These are phyloP conservation scores for Silene vulgaris DNA, from an alignment of 179 eudicot species.

Conservation along the genomic window DNA sequence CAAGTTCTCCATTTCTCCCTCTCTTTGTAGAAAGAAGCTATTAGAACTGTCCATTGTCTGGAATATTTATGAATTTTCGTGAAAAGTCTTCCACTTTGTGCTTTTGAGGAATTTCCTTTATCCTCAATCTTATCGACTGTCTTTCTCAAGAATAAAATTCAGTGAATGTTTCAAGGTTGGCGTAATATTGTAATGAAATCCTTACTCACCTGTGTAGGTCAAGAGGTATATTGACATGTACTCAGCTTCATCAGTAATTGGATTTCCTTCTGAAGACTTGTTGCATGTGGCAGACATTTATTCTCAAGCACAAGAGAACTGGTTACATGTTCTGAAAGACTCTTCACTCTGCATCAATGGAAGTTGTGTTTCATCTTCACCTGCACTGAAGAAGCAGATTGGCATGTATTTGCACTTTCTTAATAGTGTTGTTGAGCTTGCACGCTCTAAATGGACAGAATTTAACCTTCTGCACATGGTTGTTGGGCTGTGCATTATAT, in stretches of 20 bases:
- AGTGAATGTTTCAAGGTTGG: background rate
- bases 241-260: conserved; percentile 82
- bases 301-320: conserved; percentile 55
- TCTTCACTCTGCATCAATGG: conserved; percentile 31
- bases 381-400: conserved; percentile 52
- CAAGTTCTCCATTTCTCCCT: background rate
- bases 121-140: background rate
- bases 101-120: conserved; percentile 6
- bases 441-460: conserved; percentile 96
- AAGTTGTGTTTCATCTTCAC: conserved; percentile 32
- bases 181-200: background rate
- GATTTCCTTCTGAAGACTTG: conserved; percentile 81
- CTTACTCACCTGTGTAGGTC: conserved; percentile 44
- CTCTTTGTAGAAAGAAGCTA: background rate
- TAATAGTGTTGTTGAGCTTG: conserved; percentile 71
- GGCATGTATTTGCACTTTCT: conserved; percentile 59
- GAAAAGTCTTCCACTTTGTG: background rate
- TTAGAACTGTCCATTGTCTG: background rate
- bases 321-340: conserved; percentile 41
- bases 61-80: background rate
- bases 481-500: conserved; percentile 56
- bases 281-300: conserved; percentile 54
- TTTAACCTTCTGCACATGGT: conserved; percentile 71
- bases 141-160: background rate
- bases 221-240: conserved; percentile 90